A percentile compares a stretch with the other conserved stretches of the same genome.
phyloP scores from a whole-genome alignment of 176 grass and related monocot species.

The Hsuehochloa calcarea region DNA sequence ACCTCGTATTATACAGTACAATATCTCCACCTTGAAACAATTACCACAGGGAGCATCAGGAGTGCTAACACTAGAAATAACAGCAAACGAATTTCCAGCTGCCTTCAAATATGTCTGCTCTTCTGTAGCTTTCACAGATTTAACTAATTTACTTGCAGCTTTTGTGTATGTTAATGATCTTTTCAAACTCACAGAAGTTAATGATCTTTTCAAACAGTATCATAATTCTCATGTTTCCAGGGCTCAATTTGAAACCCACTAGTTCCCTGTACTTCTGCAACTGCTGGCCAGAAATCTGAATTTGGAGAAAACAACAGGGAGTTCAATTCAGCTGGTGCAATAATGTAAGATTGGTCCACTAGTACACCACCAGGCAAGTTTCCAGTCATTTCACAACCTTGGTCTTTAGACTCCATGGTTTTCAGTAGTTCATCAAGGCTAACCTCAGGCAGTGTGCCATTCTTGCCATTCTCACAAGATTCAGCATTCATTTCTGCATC shows the following conservation, averaged over 20 bases:
- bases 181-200: constrained; percentile 75
- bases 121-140: constrained; percentile 81
- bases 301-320: constrained; percentile 65
- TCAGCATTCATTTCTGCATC: constrained; percentile 26
- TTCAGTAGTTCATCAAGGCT: constrained; percentile 77
- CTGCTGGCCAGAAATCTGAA: constrained; percentile 66
- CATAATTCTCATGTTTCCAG: constrained; percentile 61
- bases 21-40: constrained; percentile 76
- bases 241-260: constrained; percentile 56
- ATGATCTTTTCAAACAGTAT: constrained; percentile 67
- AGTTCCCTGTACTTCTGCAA: constrained; percentile 77
- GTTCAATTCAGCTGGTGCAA: constrained; percentile 73
- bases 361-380: constrained; percentile 79
- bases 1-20: constrained; percentile 64
- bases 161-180: constrained; percentile 75
- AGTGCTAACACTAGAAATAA: constrained; percentile 65
- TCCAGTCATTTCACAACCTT: constrained; percentile 61
- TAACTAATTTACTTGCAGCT: constrained; percentile 80
- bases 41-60: constrained; percentile 83
- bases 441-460: constrained; percentile 17
- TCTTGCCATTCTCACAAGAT: constrained; percentile 34
- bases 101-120: constrained; percentile 81
- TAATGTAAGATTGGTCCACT: constrained; percentile 68
- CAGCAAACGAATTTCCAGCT: constrained; percentile 55
- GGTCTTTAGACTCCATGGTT: constrained; percentile 61